phyloP scores from a whole-genome alignment of 179 eudicot species.

The Silene vulgaris region DNA sequence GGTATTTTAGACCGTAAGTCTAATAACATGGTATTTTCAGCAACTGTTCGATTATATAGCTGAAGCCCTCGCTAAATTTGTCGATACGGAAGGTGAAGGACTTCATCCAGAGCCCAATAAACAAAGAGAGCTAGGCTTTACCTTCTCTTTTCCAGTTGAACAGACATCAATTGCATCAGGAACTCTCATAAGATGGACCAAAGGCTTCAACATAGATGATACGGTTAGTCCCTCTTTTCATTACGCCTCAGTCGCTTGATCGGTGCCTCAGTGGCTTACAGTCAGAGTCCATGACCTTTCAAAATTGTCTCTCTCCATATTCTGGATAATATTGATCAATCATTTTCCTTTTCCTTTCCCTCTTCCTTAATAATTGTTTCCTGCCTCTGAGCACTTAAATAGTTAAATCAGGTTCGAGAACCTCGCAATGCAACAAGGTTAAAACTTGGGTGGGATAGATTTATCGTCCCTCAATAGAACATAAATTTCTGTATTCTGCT shows the following conservation, averaged over 20 bases:
- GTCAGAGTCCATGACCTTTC: background rate
- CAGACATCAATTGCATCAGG: slow-evolving; percentile 81
- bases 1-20: slow-evolving; percentile 7
- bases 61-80: slow-evolving; percentile 58
- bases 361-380: too few relatives aligned
- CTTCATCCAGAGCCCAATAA: slow-evolving; percentile 60
- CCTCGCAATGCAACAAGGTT: too few relatives aligned
- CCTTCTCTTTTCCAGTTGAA: slow-evolving; percentile 90
- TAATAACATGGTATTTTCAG: slow-evolving; percentile 27
- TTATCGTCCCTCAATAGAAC: too few relatives aligned
- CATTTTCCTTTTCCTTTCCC: too few relatives aligned
- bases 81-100: slow-evolving; percentile 74
- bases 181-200: slow-evolving; percentile 81
- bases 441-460: too few relatives aligned
- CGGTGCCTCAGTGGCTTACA: background rate
- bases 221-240: slow-evolving; percentile 40
- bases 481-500: too few relatives aligned
- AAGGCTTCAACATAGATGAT: slow-evolving; percentile 78
- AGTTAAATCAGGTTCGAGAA: too few relatives aligned
- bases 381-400: too few relatives aligned
- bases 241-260: background rate
- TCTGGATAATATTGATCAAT: background rate
- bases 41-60: slow-evolving; percentile 34
- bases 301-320: too few relatives aligned
- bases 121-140: slow-evolving; percentile 93